phyloP scores from a whole-genome alignment of 495 filamentous ascomycete genomes.

The Penicillium macrosclerotiorum region DNA sequence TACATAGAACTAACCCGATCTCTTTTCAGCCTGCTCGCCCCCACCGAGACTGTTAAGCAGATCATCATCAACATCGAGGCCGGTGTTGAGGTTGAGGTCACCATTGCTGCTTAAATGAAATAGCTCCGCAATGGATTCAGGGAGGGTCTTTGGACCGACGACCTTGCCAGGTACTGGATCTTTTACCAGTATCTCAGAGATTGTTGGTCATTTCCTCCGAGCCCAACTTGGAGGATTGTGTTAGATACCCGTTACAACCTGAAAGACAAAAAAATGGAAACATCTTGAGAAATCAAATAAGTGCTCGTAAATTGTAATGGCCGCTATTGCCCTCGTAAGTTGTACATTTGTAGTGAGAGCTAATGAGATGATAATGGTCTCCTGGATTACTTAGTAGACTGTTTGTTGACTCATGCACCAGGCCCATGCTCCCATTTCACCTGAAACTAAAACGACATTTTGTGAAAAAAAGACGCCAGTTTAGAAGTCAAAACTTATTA shows the following conservation, averaged over 20 bases:
- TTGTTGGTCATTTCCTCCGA: constrained; percentile 19
- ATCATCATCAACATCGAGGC: constrained; percentile 99
- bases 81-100: constrained; percentile 99
- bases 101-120: constrained; percentile 85
- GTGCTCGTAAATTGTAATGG: constrained; percentile 2
- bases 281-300: constrained; percentile 22
- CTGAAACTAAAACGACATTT: background rate
- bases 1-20: constrained; percentile 12
- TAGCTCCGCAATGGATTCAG: constrained; percentile 22
- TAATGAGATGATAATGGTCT: no score
- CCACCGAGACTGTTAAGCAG: constrained; percentile 99
- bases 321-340: background rate
- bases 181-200: constrained; percentile 3
- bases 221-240: constrained; percentile 14
- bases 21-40: constrained; percentile 75
- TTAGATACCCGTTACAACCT: constrained; percentile 39
- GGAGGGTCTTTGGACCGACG: constrained; percentile 19
- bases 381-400: no score
- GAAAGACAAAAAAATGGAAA: constrained; percentile 40
- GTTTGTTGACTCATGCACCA: no score
- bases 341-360: background rate
- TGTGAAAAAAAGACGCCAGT: background rate
- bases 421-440: background rate
- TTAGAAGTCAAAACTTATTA: constrained; percentile 69
- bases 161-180: constrained; percentile 9